These are phyloP conservation scores for Phytopythium oedochilum DNA, from an alignment of 352 stramenopile genomes.

Conservation along the genomic window DNA sequence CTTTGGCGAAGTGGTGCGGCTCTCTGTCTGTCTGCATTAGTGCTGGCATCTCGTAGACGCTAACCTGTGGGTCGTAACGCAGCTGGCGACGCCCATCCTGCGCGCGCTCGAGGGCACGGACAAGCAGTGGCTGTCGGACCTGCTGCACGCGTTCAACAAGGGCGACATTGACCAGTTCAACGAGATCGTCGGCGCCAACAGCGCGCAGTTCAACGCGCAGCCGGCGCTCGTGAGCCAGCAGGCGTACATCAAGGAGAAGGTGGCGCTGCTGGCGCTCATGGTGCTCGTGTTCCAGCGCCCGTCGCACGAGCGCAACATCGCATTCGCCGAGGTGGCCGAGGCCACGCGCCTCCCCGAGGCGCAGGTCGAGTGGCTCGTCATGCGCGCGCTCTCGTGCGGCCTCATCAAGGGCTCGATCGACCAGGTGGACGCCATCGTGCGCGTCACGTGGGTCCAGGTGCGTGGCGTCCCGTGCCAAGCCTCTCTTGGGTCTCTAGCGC, in stretches of 20 bases:
- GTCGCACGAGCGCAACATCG: constrained; percentile 90
- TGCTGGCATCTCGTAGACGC: no score
- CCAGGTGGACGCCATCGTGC: constrained; percentile 91
- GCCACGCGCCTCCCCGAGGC: constrained; percentile 75
- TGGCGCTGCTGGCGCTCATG: constrained; percentile 96
- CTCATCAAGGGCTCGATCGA: constrained; percentile 95
- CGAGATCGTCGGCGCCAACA: constrained; percentile 68
- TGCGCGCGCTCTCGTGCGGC: constrained; percentile 94
- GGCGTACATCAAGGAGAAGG: constrained; percentile 98
- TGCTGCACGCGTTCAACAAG: constrained; percentile 93
- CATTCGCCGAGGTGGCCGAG: constrained; percentile 93
- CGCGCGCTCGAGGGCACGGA: constrained; percentile 84
- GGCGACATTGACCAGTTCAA: constrained; percentile 96
- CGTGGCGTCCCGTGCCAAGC: no score
- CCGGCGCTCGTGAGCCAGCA: constrained; percentile 91
- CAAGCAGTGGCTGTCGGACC: constrained; percentile 93
- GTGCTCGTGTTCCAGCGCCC: constrained; percentile 96
- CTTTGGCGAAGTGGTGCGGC: constrained; percentile 95
- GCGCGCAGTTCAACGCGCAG: constrained; percentile 85
- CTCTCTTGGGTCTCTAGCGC: background rate
- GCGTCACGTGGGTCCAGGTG: constrained; percentile 95
- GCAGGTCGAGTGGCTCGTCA: constrained; percentile 98
- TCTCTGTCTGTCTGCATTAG: no score
- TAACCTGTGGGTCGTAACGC: background rate
- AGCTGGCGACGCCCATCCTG: constrained; percentile 92